Base-by-base conservation (phyloP, 1,284 basidiomycete genomes). In the Ustilago curta region DNA sequence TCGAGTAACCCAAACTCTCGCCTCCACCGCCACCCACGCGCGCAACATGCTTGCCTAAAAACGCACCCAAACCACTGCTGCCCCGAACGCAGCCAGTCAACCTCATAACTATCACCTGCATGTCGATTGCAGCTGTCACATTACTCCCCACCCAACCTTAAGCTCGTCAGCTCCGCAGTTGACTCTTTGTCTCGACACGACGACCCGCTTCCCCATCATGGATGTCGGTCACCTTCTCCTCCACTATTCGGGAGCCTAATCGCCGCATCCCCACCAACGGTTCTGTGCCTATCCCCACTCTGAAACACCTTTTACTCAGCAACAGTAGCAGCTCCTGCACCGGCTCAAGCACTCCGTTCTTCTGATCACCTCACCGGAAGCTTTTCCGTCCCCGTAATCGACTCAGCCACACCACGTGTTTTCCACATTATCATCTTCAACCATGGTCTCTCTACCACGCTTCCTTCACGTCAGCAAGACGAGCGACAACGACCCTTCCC, bases 171-270 rank as follows among this genome's bases (percentile, higher is more conserved):
- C 64, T 45, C 32, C 39, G 14, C 16, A 32, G 58, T 47, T 55
- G 40, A 52, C 45, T 52, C 29, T 31, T 19, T 35, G 12, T 23
- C 43, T 45, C 39, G 21, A 56, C 39, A 25, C 49, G 18, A 50
- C 57, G 49, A 53, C 44, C 62, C 58, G 58, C 68, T 56, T 65
- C 62, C 61, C 59, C 61, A 70, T 59, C 62, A 70, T 70, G 68
- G 68, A 70, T 61, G 68, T 51, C 68, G 68, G 68, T 61, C 62
- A 64, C 50, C 45, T 54, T 43, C 54, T 61, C 50, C 57, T 58
- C 47, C 57, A 53, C 50, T 43, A 29, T 54, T 21, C 44, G 58
- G 57, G 54, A 65, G 68, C 54, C 35, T 70, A 70, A 65, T 45
- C 62, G 54, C 62, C 60, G 48, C 43, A 37, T 14, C 35, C 35